Conservation (phyloP, 2,329 filamentous ascomycete species). For the Colletotrichum tropicale region DNA sequence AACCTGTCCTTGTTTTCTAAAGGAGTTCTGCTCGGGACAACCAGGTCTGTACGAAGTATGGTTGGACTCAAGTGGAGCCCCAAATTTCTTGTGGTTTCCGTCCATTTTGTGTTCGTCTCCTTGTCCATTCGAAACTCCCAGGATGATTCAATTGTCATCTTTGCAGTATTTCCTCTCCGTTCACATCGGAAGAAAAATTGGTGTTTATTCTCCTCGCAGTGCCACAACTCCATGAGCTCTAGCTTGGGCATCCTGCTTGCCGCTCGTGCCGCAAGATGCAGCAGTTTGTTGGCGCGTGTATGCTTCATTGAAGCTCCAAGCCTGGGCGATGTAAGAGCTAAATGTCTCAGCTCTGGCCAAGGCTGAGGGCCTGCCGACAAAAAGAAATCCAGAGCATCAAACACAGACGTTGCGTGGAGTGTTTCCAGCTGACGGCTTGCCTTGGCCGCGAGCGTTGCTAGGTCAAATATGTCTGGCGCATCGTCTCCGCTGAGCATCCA, state of each 20-base stretch:
- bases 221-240: not conserved
- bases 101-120: not conserved
- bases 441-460: not conserved
- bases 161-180: not conserved
- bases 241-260: not conserved
- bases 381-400: not conserved
- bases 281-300: not conserved
- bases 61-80: not conserved
- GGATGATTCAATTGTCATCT: not conserved
- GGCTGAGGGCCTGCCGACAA: not conserved
- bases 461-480: not conserved
- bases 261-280: not conserved
- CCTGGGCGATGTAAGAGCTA: not conserved
- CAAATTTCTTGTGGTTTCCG: not conserved
- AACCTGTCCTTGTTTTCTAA: not conserved
- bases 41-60: not conserved
- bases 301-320: not conserved
- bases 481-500: not conserved
- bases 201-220: not conserved
- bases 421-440: not conserved
- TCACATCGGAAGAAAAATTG: not conserved
- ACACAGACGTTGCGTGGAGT: not conserved
- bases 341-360: not conserved
- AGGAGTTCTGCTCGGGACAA: too few relatives aligned
- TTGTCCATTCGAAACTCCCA: not conserved